Evolutionary conservation across 2,329 filamentous ascomycete genomes (phyloP).

Genomic region (Colletotrichum limetticola): DNA sequence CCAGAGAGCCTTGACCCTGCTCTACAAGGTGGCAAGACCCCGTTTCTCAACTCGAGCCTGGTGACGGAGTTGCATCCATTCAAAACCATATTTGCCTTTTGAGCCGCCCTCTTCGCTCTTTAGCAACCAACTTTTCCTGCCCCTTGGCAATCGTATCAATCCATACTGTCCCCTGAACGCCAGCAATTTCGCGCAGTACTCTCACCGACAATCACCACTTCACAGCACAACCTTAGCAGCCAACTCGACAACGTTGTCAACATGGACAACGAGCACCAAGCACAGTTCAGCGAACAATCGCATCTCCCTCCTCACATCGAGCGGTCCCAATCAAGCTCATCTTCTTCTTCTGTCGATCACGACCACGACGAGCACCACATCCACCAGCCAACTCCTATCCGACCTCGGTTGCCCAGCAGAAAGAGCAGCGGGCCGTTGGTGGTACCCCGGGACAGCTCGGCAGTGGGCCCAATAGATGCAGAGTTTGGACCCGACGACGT

Average conservation of each 20-base stretch:
- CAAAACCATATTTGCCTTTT: slow-evolving; percentile 26
- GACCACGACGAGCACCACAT: slow-evolving; percentile 53
- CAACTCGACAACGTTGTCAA: background rate
- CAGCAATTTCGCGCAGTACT: background rate
- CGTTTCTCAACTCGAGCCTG: slow-evolving; percentile 31
- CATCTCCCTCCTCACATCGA: slow-evolving; percentile 46
- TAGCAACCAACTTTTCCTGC: background rate
- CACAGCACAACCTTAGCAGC: background rate
- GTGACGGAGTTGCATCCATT: slow-evolving; percentile 32
- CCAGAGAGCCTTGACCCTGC: slow-evolving; percentile 27
- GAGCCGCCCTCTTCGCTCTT: slow-evolving; percentile 18
- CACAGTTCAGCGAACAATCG: slow-evolving; percentile 35
- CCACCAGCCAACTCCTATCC: slow-evolving; percentile 62
- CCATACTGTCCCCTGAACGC: background rate
- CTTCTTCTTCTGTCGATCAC: slow-evolving; percentile 44
- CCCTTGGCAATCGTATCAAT: background rate
- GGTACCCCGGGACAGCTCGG: slow-evolving; percentile 79
- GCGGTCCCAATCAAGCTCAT: slow-evolving; percentile 48
- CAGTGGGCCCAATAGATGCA: slow-evolving; percentile 77
- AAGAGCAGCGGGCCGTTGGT: slow-evolving; percentile 87
- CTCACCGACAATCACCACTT: background rate
- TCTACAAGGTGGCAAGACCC: slow-evolving; percentile 34
- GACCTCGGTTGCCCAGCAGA: slow-evolving; percentile 76
- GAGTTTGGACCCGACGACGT: slow-evolving; percentile 89
- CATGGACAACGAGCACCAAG: slow-evolving; percentile 39